Evolutionary conservation across 2,329 filamentous ascomycete genomes (phyloP), one percentile per base, ranked within the genome.

Genomic region (Elsinoe ampelina): DNA sequence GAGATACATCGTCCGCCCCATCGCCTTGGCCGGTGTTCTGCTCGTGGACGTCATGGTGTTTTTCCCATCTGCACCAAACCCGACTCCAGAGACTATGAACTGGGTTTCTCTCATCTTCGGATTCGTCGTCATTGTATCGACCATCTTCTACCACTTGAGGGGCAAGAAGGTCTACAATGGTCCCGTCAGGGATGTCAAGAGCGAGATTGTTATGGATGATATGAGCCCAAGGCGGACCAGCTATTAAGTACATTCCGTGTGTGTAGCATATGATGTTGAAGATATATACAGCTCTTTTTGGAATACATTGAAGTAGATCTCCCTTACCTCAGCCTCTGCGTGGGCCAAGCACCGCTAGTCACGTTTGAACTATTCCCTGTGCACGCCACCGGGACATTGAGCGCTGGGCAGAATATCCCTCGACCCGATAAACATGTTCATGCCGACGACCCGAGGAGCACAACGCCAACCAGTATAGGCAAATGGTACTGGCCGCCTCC

Each of bases 31-130:
- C 42, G 62, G 58, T 41, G 48, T 59, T 32, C 39, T 47, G 4
- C 47, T 61, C 13, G 61, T 55, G 5, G 58, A 52, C 36, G 48
- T 62, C 6, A 57, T 62, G 43, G 57, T 59, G 32, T 63, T 61
- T 58, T 63, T 63, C 56, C 60, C 60, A 3, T 30, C 58, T 13
- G 45, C 45, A 10, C 59, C 58, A n/a, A 56, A 61, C 15, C 63
- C 66, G 5, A 60, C 59, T 8, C 47, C 63, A 8, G 59, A 59
- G 10, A 60, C 51, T 12, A 67, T 67, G 65, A 68, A 67, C 43
- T 68, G 65, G 66, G 62, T 60, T 13, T 59, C 61, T 19, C 58
- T 68, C 32, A 64, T 69, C 13, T 65, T 61, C 20, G 57, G 61
- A 1, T 50, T 38, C 41, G 61, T 61, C 13, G 55, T 63, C 15